phyloP scores from a whole-genome alignment of 2,329 filamentous ascomycete genomes.

The Chrysoporthe cubensis region DNA sequence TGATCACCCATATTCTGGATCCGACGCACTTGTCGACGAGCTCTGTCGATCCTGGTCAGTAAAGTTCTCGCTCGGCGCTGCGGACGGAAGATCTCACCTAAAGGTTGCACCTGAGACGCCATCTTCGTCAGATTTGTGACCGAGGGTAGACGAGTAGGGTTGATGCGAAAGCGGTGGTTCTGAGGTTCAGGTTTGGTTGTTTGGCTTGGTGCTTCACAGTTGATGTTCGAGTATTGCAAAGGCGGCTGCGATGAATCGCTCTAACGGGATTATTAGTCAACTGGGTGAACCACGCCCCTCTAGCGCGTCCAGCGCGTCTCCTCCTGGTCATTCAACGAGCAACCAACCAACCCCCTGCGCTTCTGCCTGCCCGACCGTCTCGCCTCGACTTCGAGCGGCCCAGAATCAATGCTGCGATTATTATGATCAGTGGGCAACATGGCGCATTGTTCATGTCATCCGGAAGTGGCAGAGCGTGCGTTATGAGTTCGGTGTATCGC shows the following conservation, averaged over 20 bases:
- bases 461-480: slow-evolving; percentile 16
- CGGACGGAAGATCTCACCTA: slow-evolving; percentile 52
- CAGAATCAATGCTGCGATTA: slow-evolving; percentile 19
- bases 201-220: not conserved
- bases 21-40: slow-evolving; percentile 99
- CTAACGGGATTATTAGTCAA: slow-evolving; percentile 22
- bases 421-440: slow-evolving; percentile 27
- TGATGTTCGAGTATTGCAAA: slow-evolving; percentile 26
- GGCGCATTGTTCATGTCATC: slow-evolving; percentile 22
- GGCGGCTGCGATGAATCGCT: slow-evolving; percentile 11
- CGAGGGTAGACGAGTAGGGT: not conserved
- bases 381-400: not conserved
- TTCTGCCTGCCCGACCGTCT: slow-evolving; percentile 19
- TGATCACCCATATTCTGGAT: slow-evolving; percentile 96
- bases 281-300: not conserved
- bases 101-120: slow-evolving; percentile 74
- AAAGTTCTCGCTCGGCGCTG: slow-evolving; percentile 34
- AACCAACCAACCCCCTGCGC: slow-evolving; percentile 14
- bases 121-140: slow-evolving; percentile 44
- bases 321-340: slow-evolving; percentile 3
- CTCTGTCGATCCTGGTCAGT: slow-evolving; percentile 57
- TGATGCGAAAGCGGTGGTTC: slow-evolving; percentile 1
- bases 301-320: slow-evolving; percentile 23
- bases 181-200: slow-evolving; percentile 1
- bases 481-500: slow-evolving; percentile 23